Evolutionary conservation across 768 basidiomycete species (phyloP).

Genomic region (Leccinum pellstonianum): DNA sequence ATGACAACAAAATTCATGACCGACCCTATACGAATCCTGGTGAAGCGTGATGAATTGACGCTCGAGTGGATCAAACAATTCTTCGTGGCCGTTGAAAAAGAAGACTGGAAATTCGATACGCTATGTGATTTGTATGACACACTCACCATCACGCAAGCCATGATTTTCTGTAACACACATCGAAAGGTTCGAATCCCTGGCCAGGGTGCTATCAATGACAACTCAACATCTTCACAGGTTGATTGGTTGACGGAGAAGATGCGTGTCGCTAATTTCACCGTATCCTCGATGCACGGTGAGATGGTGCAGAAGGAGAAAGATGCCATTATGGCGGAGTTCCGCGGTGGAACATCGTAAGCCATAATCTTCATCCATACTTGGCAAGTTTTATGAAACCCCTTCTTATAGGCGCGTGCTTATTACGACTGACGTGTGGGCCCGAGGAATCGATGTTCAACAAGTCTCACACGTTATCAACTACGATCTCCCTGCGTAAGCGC

Average conservation of each 20-base stretch:
- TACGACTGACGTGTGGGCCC: constrained; percentile 96
- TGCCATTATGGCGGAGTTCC: constrained; percentile 96
- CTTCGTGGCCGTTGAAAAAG: constrained; percentile 98
- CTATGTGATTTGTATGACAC: constrained; percentile 97
- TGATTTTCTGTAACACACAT: constrained; percentile 98
- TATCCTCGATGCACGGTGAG: constrained; percentile 94
- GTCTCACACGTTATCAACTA: constrained; percentile 98
- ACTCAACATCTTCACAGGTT: constrained; percentile 51
- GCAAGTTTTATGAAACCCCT: constrained; percentile 3
- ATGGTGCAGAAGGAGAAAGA: constrained; percentile 96
- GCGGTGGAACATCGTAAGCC: constrained; percentile 84
- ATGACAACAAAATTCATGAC: constrained; percentile 99
- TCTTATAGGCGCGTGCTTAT: constrained; percentile 82
- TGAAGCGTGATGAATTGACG: constrained; percentile 99
- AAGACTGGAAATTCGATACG: constrained; percentile 99
- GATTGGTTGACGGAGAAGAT: constrained; percentile 99
- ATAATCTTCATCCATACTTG: not conserved
- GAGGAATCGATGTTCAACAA: constrained; percentile 98
- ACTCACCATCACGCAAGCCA: constrained; percentile 97
- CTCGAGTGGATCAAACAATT: constrained; percentile 96
- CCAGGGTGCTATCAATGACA: not conserved
- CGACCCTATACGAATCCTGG: constrained; percentile 95
- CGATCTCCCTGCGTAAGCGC: constrained; percentile 82
- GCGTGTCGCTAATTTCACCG: constrained; percentile 98
- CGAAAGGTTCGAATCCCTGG: constrained; percentile 66